A percentile compares a stretch with the other conserved stretches of the same genome.
Conservation (phyloP, 2,329 filamentous ascomycete genomes). For the Pseudocercospora crystallina region DNA sequence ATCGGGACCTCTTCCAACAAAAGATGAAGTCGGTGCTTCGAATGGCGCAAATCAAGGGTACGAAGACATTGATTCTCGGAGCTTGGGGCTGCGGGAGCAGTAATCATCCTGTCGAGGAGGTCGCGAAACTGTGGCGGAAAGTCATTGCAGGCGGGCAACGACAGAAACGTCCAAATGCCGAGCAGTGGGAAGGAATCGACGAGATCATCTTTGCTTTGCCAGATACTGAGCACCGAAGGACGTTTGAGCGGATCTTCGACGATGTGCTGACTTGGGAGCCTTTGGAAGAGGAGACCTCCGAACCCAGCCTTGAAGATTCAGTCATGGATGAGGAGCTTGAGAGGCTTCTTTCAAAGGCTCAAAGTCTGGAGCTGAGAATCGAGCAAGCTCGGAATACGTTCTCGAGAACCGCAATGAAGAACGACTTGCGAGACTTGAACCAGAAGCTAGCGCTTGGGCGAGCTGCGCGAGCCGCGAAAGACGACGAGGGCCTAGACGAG, state of each 20-base stretch:
- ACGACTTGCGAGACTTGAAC: constrained; percentile 34
- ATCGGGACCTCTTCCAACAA: constrained; percentile 51
- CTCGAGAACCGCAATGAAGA: constrained; percentile 31
- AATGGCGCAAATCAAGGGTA: constrained; percentile 49
- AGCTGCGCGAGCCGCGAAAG: constrained; percentile 28
- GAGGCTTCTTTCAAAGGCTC: constrained; percentile 31
- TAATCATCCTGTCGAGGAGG: constrained; percentile 60
- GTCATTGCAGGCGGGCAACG: constrained; percentile 35
- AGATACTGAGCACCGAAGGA: constrained; percentile 51
- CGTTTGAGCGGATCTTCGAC: constrained; percentile 46
- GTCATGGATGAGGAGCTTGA: constrained; percentile 18
- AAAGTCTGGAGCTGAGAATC: constrained; percentile 36
- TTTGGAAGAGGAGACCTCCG: constrained; percentile 7
- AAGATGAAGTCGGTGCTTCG: constrained; percentile 62
- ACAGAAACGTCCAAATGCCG: constrained; percentile 40
- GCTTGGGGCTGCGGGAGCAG: constrained; percentile 67
- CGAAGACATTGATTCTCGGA: constrained; percentile 56
- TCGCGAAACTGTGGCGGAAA: constrained; percentile 57
- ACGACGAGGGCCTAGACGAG: constrained; percentile 28
- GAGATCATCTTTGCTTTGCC: constrained; percentile 61
- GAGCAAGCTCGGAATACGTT: constrained; percentile 34
- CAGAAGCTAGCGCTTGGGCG: constrained; percentile 34
- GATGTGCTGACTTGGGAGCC: constrained; percentile 29
- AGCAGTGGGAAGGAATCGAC: constrained; percentile 45
- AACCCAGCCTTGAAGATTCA: constrained; percentile 10